phyloP scores from a whole-genome alignment of 108 stramenopile species.

The Skeletonema menzelii region DNA sequence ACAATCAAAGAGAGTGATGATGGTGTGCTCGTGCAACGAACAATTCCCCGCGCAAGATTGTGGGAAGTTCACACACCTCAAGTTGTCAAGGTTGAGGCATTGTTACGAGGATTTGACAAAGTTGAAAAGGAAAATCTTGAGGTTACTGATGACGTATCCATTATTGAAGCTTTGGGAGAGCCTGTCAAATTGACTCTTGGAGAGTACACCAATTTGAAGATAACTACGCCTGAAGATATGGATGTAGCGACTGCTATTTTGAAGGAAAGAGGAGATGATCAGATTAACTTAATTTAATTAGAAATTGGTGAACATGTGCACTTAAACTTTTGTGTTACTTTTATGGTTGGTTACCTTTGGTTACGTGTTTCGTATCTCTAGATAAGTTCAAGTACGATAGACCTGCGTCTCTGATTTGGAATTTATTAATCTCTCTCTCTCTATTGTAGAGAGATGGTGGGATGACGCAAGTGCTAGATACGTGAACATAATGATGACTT shows the following conservation, averaged over 20 bases:
- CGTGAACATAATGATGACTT: neutral
- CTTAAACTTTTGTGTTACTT: too few relatives aligned
- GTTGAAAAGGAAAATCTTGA: constrained; percentile 79
- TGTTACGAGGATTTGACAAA: constrained; percentile 79
- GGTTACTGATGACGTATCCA: constrained; percentile 95
- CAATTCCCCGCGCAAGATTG: constrained; percentile 81
- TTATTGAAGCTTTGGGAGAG: constrained; percentile 91
- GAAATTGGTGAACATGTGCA: neutral
- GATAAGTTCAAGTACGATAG: too few relatives aligned
- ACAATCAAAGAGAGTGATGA: constrained; percentile 94
- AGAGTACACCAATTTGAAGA: constrained; percentile 96
- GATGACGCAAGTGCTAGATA: too few relatives aligned
- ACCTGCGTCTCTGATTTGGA: too few relatives aligned
- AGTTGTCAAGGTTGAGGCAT: constrained; percentile 79
- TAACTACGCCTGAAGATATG: constrained; percentile 96
- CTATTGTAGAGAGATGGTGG: too few relatives aligned
- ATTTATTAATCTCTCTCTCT: too few relatives aligned
- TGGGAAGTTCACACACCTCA: constrained; percentile 97
- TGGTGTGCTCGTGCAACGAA: constrained; percentile 68
- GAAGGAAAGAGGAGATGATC: constrained; percentile 45
- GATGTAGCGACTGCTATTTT: constrained; percentile 89
- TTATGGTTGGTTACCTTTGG: too few relatives aligned
- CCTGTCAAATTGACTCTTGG: constrained; percentile 92
- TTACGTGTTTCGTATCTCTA: too few relatives aligned
- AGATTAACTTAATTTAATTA: constrained; percentile 18